Percentiles rank a stretch among this genome's conserved stretches.
Conservation (phyloP, 129 eudicot species). For the Tagetes patula region DNA sequence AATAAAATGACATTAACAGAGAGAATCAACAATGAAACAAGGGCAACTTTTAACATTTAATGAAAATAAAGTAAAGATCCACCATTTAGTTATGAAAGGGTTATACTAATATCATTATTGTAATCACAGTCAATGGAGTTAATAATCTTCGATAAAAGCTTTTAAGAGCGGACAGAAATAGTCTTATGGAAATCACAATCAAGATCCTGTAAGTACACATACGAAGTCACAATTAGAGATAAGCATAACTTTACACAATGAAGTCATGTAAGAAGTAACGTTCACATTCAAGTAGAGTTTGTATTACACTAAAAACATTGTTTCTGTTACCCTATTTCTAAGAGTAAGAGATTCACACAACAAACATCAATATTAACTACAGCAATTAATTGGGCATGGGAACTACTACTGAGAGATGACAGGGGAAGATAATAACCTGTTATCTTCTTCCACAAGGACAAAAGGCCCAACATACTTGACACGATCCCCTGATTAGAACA, state of each 20-base stretch:
- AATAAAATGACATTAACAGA: not conserved
- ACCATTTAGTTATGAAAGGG: not conserved
- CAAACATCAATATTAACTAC: not conserved
- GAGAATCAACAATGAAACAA: constrained; percentile 6
- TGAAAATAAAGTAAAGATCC: no score
- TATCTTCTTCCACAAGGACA: constrained; percentile 48
- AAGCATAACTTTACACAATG: not conserved
- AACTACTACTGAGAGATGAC: constrained; percentile 8
- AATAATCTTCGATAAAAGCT: not conserved
- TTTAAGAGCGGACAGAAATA: not conserved
- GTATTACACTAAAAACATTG: not conserved
- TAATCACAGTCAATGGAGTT: not conserved
- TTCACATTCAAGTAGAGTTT: constrained; percentile 14
- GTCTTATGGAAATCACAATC: constrained; percentile 11
- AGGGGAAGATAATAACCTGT: constrained; percentile 54
- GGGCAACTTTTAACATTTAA: not conserved
- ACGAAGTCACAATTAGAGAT: constrained; percentile 9
- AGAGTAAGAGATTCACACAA: constrained; percentile 9
- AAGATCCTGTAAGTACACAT: constrained; percentile 9
- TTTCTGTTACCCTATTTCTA: constrained; percentile 21
- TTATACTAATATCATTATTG: not conserved
- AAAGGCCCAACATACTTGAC: constrained; percentile 81
- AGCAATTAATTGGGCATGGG: not conserved
- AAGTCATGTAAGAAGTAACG: constrained; percentile 10
- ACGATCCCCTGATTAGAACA: constrained; percentile 68